Conservation (phyloP, 805 yeast species). For the Candida peoriensis region DNA sequence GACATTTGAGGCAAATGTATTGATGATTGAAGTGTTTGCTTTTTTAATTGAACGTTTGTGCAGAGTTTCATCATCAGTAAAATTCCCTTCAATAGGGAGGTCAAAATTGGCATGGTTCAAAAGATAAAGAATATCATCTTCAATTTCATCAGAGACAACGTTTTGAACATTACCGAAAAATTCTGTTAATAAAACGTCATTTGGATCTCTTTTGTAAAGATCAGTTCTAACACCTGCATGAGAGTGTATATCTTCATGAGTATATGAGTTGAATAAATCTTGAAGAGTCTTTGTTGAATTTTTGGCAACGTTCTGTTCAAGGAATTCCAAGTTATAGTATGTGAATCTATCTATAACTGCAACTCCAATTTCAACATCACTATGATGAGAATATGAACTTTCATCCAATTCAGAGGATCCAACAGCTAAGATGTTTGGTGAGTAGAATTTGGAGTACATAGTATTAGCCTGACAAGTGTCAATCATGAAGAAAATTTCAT, state of each 20-base stretch:
- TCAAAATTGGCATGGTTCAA: no score
- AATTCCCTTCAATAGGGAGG: constrained; percentile 3
- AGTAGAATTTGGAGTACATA: constrained; percentile 87
- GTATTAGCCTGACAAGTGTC: constrained; percentile 99
- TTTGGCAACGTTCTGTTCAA: constrained; percentile 69
- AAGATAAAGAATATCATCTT: constrained; percentile 35
- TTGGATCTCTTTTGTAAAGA: constrained; percentile 58
- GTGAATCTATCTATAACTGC: constrained; percentile 98
- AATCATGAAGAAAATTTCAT: constrained; percentile 94
- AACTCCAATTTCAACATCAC: constrained; percentile 93
- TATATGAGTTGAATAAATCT: constrained; percentile 80
- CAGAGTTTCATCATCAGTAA: not conserved
- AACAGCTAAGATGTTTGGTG: constrained; percentile 88
- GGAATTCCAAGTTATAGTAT: constrained; percentile 80
- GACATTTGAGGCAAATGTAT: constrained; percentile 14
- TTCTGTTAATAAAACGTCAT: constrained; percentile 77
- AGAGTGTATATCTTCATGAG: constrained; percentile 82
- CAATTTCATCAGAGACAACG: constrained; percentile 59
- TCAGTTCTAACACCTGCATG: constrained; percentile 92
- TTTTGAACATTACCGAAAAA: constrained; percentile 91
- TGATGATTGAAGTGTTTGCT: constrained; percentile 13
- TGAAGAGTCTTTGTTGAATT: constrained; percentile 71
- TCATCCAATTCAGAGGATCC: constrained; percentile 89
- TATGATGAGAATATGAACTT: constrained; percentile 91
- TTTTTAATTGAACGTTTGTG: constrained; percentile 4